Base-by-base conservation (phyloP, 2,329 filamentous ascomycete species). In the Cucurbitaria berberidis region DNA sequence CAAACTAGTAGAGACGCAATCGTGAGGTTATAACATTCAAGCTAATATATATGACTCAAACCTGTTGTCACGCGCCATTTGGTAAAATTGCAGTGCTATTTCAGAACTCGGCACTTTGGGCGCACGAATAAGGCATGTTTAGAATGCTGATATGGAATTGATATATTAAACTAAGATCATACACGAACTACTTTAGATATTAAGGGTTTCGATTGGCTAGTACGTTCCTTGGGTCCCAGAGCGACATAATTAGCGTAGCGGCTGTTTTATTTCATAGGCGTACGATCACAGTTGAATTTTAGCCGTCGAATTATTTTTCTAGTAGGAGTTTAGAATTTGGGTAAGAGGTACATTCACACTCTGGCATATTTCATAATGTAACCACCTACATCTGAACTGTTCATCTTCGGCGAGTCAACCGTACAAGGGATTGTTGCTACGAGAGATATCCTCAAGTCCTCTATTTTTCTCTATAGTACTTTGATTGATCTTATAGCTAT, bases 71-170 rank as follows among this genome's bases (percentile, higher is more conserved):
- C 36, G 45, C 38, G 36, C 27, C 30, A 19, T 29, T n/a, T n/a
- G n/a, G n/a, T n/a, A n/a, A n/a, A n/a, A n/a, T n/a, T n/a, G n/a
- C n/a, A n/a, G 18, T 30, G 5, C 11, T 30, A 8, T 11, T 36
- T 11, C 13, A n/a, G 5, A 21, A 22, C 39, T 49, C 47, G 47
- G 39, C 47, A 49, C 16, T 49, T 49, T 26, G 39, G 16, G 22
- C 16, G 47, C 35, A 38, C 32, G 30, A 22, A 44, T 27, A 24
- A 15, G 30, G 36, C 18, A 18, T 11, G n/a, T 22, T 24, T 39
- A 39, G 13, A 39, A 10, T 39, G 35, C 35, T 18, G 35, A 13
- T 18, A 39, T 2, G 35, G 35, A 9, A 30, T 6, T 11, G 10
- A 16, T 24, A 39, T 6, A 39, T 39, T 39, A 13, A 21, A 9